phyloP scores from a whole-genome alignment of 139 green algal genomes.

The Desmodesmus armatus region DNA sequence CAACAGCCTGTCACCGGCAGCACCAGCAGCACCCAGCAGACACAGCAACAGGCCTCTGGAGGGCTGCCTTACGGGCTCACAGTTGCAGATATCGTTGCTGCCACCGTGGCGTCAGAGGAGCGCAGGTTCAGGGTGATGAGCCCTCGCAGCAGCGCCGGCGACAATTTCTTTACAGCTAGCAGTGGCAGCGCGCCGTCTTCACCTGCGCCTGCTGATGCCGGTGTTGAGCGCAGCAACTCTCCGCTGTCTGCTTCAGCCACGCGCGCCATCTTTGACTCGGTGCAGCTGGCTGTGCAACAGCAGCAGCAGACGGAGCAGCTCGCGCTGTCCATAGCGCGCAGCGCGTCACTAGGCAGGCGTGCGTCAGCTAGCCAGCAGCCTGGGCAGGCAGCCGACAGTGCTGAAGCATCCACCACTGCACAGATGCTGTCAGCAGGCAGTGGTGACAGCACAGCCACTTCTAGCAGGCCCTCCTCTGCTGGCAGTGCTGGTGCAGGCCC shows the following conservation, averaged over 20 bases:
- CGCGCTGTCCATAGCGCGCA: no score
- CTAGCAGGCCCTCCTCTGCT: no score
- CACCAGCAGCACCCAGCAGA: neutral
- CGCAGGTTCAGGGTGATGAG: neutral
- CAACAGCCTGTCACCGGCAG: neutral
- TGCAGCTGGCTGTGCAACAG: conserved; percentile 3
- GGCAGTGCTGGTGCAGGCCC: no score
- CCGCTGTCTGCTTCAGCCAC: neutral
- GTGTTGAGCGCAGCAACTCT: neutral
- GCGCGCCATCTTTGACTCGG: neutral
- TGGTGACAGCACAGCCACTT: no score
- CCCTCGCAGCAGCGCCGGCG: neutral
- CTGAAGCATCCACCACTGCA: no score
- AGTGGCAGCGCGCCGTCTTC: neutral
- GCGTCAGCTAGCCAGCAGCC: no score
- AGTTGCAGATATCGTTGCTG: neutral
- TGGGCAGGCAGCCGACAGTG: no score
- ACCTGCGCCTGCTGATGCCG: neutral
- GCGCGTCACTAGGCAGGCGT: no score
- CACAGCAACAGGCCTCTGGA: neutral
- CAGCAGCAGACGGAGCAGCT: neutral
- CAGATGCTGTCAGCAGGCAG: no score
- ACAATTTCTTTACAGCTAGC: neutral
- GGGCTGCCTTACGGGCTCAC: neutral
- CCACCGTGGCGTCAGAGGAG: conserved; percentile 7